Base-by-base conservation (phyloP, 371 early-diverging fungal species). In the Lichtheimia hyalospora region DNA sequence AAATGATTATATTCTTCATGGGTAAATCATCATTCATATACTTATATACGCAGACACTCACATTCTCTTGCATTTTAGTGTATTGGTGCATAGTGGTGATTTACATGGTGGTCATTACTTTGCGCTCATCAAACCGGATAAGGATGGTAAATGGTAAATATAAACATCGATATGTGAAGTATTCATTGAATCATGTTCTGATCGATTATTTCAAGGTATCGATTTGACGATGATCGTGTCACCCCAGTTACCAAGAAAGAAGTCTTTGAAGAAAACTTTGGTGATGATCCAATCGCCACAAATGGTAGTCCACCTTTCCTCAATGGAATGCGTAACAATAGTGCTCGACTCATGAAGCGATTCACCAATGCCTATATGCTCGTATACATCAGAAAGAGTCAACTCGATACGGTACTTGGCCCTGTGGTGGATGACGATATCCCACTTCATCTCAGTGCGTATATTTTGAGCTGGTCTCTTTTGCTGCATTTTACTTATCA, bases 141-240 rank as follows among this genome's bases (percentile, higher is more conserved):
- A 83, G 48, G 84, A 92, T 49, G 88, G 91, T 40, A 86, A 87
- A 69, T 94, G 97, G 96, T 79, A 69, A 54, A 44, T 40, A 16
- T 21, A 24, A n/a, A 10, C 6, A 24, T 23, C 3, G 6, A 44
- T 14, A n/a, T 57, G 3, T 10, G 10, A 34, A 34, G 10, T 10
- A 8, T 34, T 34, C 34, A 25, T 10, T 34, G 10, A 43, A 25
- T 44, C 48, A 27, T n/a, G 48, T 40, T 4, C 7, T 40, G 5
- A 34, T 34, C 10, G 2, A 34, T 8, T 28, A 5, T n/a, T 28
- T 54, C 6, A 20, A 75, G 79, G 80, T 91, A 85, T 72, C 92
- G 93, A 39, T 99, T 98, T 72, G 98, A 99, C 73, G 99, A 99
- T 71, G 96, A 96, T 66, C 84, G 92, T 20, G 99, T 99, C 2